These are phyloP conservation scores for Whalleya microplaca DNA, from an alignment of 2,329 filamentous ascomycete genomes.

Conservation along the genomic window DNA sequence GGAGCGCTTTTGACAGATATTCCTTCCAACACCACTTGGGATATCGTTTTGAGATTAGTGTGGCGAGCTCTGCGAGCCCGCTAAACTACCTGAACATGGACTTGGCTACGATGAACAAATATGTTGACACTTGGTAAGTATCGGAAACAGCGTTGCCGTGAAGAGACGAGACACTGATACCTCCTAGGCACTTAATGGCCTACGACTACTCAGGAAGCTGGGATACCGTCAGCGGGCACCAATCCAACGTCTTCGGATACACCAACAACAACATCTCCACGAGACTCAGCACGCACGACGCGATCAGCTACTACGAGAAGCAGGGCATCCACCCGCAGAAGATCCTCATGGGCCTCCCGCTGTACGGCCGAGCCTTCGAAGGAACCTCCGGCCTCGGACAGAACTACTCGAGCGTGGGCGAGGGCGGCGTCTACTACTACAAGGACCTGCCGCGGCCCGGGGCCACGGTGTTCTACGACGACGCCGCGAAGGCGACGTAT, in stretches of 20 bases:
- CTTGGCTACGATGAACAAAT: conserved; percentile 57
- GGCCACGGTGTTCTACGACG: conserved; percentile 60
- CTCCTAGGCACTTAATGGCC: conserved; percentile 59
- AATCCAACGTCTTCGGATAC: conserved; percentile 69
- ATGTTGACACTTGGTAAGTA: conserved; percentile 58
- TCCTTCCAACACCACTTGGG: conserved; percentile 31
- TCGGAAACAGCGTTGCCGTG: not conserved
- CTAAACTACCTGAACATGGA: conserved; percentile 55
- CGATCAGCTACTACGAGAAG: conserved; percentile 65
- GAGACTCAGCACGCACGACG: conserved; percentile 69
- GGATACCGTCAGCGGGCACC: conserved; percentile 66
- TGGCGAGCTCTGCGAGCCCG: conserved; percentile 53
- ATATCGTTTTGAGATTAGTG: conserved; percentile 55
- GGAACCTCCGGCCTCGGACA: conserved; percentile 69
- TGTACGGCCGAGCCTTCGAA: conserved; percentile 78
- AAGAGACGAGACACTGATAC: not conserved
- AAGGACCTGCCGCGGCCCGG: conserved; percentile 68
- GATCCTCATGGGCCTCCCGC: conserved; percentile 74
- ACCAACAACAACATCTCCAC: conserved; percentile 57
- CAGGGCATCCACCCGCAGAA: conserved; percentile 64
- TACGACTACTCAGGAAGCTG: conserved; percentile 74
- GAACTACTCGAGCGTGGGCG: conserved; percentile 65
- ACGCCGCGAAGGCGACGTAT: conserved; percentile 66
- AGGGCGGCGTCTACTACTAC: conserved; percentile 71
- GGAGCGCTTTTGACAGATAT: conserved; percentile 40